phyloP scores from a whole-genome alignment of 768 basidiomycete genomes.

The Tylopilus sp. region DNA sequence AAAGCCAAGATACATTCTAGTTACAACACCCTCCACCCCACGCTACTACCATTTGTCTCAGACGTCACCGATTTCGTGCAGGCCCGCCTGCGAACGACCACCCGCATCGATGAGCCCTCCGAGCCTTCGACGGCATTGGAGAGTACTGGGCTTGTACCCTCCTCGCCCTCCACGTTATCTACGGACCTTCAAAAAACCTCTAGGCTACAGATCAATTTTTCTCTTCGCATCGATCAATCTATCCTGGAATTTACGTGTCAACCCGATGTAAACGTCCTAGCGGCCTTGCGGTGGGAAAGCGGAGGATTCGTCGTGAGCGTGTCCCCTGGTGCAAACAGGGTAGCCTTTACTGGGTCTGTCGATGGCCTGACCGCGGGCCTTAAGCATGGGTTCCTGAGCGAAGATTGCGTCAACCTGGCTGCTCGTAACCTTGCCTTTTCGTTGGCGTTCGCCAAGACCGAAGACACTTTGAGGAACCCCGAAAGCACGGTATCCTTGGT shows the following conservation, averaged over 20 bases:
- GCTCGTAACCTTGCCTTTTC: conserved; percentile 82
- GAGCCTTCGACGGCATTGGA: conserved; percentile 11
- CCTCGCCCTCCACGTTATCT: conserved; percentile 18
- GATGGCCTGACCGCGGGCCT: conserved; percentile 79
- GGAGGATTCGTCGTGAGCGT: conserved; percentile 85
- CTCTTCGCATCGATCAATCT: conserved; percentile 89
- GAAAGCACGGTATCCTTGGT: conserved; percentile 66
- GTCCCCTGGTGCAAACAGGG: conserved; percentile 66
- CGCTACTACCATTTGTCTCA: conserved; percentile 79
- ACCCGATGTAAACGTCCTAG: conserved; percentile 90
- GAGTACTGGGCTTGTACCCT: conserved; percentile 1
- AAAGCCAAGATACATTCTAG: conserved; percentile 89
- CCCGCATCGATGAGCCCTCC: conserved; percentile 21
- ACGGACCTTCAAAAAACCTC: conserved; percentile 29
- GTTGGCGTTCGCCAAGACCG: conserved; percentile 58
- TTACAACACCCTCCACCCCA: conserved; percentile 78
- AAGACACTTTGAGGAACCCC: conserved; percentile 32
- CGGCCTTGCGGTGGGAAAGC: conserved; percentile 88
- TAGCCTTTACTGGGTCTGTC: conserved; percentile 74
- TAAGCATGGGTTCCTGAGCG: conserved; percentile 81
- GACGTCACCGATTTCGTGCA: conserved; percentile 73
- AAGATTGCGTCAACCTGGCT: conserved; percentile 76
- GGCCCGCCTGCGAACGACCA: conserved; percentile 57
- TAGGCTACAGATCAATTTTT: conserved; percentile 74
- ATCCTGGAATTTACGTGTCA: conserved; percentile 82